These are phyloP conservation scores for Stygiomarasmius scandens DNA, from an alignment of 1,284 basidiomycete genomes.

Conservation along the genomic window DNA sequence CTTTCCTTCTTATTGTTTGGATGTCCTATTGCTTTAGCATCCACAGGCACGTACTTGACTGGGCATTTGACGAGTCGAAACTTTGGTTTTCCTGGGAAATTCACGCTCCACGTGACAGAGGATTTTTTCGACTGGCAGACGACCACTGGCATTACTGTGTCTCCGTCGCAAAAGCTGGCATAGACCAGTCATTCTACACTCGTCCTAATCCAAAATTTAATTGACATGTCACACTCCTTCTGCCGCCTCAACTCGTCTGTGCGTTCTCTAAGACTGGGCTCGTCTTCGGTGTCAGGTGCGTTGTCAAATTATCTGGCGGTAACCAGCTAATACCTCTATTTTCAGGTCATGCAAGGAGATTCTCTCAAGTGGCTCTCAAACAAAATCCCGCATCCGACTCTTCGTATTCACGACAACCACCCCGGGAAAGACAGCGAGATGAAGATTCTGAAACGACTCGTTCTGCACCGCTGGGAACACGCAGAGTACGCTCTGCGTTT, in stretches of 20 bases:
- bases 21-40: too few relatives aligned
- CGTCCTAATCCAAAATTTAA: neutral
- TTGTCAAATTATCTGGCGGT: neutral
- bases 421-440: neutral
- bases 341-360: constrained; percentile 5
- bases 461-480: neutral
- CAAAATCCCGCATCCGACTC: neutral
- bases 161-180: neutral
- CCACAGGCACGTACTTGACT: too few relatives aligned
- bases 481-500: constrained; percentile 6
- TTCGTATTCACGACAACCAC: neutral
- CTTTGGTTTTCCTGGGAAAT: neutral
- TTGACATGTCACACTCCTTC: constrained; percentile 10
- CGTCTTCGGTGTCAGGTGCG: constrained; percentile 4
- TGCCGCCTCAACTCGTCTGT: constrained; percentile 10
- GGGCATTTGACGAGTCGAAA: too few relatives aligned
- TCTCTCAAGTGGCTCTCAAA: constrained; percentile 8
- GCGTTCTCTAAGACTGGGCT: constrained; percentile 2
- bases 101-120: neutral
- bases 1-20: too few relatives aligned
- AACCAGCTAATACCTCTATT: neutral
- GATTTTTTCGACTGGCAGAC: neutral
- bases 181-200: neutral
- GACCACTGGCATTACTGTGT: neutral
- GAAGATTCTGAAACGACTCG: neutral